A percentile compares a stretch with the other conserved stretches of the same genome.
phyloP scores from a whole-genome alignment of 73 alveolate genomes.

The Symbiodinium natans region DNA sequence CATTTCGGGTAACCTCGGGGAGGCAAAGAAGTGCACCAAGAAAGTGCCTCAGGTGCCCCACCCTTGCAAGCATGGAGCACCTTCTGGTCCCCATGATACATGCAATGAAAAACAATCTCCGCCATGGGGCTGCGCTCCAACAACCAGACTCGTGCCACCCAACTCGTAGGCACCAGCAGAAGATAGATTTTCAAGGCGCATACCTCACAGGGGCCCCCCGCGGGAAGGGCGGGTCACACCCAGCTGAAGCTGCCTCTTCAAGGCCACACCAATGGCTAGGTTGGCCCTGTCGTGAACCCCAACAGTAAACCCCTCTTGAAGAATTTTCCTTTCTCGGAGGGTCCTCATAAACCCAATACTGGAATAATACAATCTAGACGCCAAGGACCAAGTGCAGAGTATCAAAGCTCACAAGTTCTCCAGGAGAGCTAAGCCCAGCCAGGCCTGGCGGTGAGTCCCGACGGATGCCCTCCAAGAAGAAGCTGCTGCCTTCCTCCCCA shows the following conservation, averaged over 20 bases:
- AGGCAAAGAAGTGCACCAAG: conserved; percentile 43
- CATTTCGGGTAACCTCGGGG: conserved; percentile 50
- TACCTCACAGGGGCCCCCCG: neutral
- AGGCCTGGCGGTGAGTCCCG: conserved; percentile 63
- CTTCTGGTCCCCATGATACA: neutral
- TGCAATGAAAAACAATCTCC: neutral
- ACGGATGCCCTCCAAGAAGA: conserved; percentile 59
- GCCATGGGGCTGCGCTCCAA: neutral
- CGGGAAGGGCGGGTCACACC: no score
- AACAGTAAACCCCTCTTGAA: no score
- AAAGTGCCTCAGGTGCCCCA: neutral
- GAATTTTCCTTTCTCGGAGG: no score
- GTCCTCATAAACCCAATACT: no score
- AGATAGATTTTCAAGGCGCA: neutral
- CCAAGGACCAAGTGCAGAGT: no score
- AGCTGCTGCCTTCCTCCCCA: conserved; percentile 68
- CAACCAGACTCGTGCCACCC: neutral
- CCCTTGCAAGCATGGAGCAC: neutral
- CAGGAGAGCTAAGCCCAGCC: no score
- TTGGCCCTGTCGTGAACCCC: no score
- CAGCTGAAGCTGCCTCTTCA: no score
- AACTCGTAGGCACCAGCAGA: neutral
- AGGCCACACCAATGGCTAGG: no score
- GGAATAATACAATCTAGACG: no score
- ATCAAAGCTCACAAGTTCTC: no score